Conservation (phyloP, 2,329 filamentous ascomycete species). For the Phialemoniopsis sp. region DNA sequence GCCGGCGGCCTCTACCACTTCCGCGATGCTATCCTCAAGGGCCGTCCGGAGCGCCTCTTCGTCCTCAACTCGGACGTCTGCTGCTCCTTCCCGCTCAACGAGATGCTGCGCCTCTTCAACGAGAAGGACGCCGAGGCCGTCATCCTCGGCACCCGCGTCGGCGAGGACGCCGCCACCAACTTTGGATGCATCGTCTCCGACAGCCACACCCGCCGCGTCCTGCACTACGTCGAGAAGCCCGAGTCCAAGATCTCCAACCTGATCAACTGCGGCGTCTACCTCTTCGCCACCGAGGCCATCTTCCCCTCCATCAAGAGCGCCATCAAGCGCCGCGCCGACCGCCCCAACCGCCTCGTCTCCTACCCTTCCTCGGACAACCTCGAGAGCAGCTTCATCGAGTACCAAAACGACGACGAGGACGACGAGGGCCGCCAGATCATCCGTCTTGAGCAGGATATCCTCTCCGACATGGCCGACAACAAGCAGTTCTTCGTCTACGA, state of each 20-base stretch:
- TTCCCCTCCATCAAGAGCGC: slow-evolving; percentile 92
- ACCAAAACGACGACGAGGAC: slow-evolving; percentile 58
- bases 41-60: slow-evolving; percentile 90
- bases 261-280: slow-evolving; percentile 99
- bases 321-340: slow-evolving; percentile 92
- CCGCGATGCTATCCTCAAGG: slow-evolving; percentile 97
- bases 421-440: slow-evolving; percentile 78
- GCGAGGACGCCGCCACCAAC: slow-evolving; percentile 87
- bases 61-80: slow-evolving; percentile 98
- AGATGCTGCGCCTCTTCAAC: slow-evolving; percentile 92
- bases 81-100: slow-evolving; percentile 93
- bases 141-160: slow-evolving; percentile 88
- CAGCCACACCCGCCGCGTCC: slow-evolving; percentile 85
- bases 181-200: slow-evolving; percentile 98
- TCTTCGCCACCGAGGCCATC: slow-evolving; percentile 92
- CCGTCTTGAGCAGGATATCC: slow-evolving; percentile 93
- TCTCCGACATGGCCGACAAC: slow-evolving; percentile 92
- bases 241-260: slow-evolving; percentile 96
- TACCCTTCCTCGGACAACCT: slow-evolving; percentile 96
- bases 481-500: slow-evolving; percentile 98
- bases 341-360: slow-evolving; percentile 77
- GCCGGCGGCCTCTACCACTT: slow-evolving; percentile 98
- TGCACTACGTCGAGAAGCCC: slow-evolving; percentile 99
- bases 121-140: slow-evolving; percentile 96
- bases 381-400: slow-evolving; percentile 54